Conservation (phyloP, 2,329 filamentous ascomycete species). For the Pseudogymnoascus pannorum region DNA sequence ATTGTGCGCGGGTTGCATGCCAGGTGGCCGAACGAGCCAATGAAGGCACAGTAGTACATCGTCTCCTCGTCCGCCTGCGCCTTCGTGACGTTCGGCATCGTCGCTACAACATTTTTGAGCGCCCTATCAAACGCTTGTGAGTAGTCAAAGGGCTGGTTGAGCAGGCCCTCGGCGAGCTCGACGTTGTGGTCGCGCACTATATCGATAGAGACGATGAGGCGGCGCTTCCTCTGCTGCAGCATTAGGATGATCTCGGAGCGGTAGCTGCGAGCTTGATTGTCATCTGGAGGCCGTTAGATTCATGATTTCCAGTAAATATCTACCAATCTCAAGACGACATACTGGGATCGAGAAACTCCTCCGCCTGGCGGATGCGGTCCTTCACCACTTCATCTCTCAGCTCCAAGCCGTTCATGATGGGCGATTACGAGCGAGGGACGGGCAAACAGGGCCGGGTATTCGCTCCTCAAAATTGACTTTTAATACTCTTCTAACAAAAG, state of each 20-base stretch:
- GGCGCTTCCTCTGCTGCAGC: conserved; percentile 59
- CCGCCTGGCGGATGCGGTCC: conserved; percentile 78
- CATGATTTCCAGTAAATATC: conserved; percentile 6
- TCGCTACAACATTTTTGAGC: conserved; percentile 79
- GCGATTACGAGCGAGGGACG: not conserved
- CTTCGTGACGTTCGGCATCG: conserved; percentile 66
- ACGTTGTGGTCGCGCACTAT: conserved; percentile 82
- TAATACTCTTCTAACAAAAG: not conserved
- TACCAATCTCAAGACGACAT: conserved; percentile 31
- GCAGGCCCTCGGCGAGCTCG: conserved; percentile 70
- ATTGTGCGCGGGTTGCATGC: conserved; percentile 91
- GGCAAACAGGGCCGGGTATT: not conserved
- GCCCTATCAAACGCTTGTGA: conserved; percentile 82
- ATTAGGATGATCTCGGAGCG: conserved; percentile 79
- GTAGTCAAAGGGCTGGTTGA: conserved; percentile 83
- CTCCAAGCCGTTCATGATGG: conserved; percentile 58
- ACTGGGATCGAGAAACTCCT: conserved; percentile 93
- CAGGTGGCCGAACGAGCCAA: conserved; percentile 91
- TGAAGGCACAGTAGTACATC: conserved; percentile 93
- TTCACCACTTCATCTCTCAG: conserved; percentile 78
- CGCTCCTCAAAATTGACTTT: not conserved
- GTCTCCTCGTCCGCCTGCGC: conserved; percentile 72
- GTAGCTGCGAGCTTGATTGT: conserved; percentile 62
- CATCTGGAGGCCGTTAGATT: conserved; percentile 35
- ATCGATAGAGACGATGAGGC: conserved; percentile 71